Base-by-base conservation (phyloP, 2,329 filamentous ascomycete genomes). In the Botryotinia narcissicola region DNA sequence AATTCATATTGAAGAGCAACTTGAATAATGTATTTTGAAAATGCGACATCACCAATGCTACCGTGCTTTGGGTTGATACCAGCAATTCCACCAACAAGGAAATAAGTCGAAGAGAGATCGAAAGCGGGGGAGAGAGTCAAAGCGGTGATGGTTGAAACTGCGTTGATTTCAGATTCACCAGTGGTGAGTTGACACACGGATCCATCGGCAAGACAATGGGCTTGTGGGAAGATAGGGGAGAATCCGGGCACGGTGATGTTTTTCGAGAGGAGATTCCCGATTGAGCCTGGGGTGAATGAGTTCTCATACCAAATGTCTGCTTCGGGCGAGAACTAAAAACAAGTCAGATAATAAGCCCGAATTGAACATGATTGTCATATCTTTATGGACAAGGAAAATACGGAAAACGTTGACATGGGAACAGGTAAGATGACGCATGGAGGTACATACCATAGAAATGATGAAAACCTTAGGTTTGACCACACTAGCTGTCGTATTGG, bases 1-100 rank as follows among this genome's bases (percentile, higher is more conserved):
- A 94, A 88, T 81, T 94, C 92, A 76, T 93, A 92, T 81, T 94
- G 92, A 71, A 94, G 84, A 0, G 90, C 91, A 4, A 93, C 91
- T 79, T 94, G 92, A 8, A 94, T 86, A 0, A 91, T 88, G 79
- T 90, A 95, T 35, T 88, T 87, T 54, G 90, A 87, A 71, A 95
- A 88, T 1, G 90, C 90, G 0, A 93, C 91, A 59, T 87, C 87
- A 62, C 87, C 89, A 7, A 92, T 84, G 0, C 92, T 93, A 35
- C 86, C 89, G 40, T 88, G 82, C 75, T 90, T 87, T 0, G 92
- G 92, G 80, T 89, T 93, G 61, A 93, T 85, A n/a, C 92, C 92
- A 2, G 89, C 92, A 75, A 95, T 94, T 3, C 92, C 92, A 1
- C 87, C 89, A 44, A 93, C 81, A 73, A 94, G 81, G 81, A 93